These are phyloP conservation scores for Hypoxylon sp. DNA, from an alignment of 2,329 filamentous ascomycete genomes.

Conservation along the genomic window DNA sequence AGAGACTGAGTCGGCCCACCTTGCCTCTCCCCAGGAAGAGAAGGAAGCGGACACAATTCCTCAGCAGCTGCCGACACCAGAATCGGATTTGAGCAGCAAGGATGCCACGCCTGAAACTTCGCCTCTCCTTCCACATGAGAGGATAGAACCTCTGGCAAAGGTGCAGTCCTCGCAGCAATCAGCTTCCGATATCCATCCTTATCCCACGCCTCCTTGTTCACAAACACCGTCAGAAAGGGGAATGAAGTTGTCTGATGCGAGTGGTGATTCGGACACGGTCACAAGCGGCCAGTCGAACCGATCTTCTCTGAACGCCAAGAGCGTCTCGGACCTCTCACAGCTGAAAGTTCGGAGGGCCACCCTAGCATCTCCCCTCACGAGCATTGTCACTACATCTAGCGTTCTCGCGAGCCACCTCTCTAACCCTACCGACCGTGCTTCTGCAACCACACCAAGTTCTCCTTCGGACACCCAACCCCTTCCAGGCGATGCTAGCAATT, in stretches of 20 bases:
- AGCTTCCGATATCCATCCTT: slow-evolving; percentile 59
- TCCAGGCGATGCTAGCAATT: slow-evolving; percentile 56
- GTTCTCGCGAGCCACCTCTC: slow-evolving; percentile 79
- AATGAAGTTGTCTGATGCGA: slow-evolving; percentile 59
- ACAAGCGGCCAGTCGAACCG: slow-evolving; percentile 55
- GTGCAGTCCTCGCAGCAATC: slow-evolving; percentile 51
- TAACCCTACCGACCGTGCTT: slow-evolving; percentile 71
- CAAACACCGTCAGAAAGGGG: slow-evolving; percentile 62
- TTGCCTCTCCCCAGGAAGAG: slow-evolving; percentile 56
- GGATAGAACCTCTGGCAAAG: slow-evolving; percentile 53
- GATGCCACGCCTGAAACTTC: slow-evolving; percentile 49
- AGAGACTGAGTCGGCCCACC: slow-evolving; percentile 55
- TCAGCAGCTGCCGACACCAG: slow-evolving; percentile 46
- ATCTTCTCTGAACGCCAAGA: slow-evolving; percentile 60
- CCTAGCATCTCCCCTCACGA: slow-evolving; percentile 72
- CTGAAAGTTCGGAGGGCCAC: slow-evolving; percentile 62
- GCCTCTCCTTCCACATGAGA: slow-evolving; percentile 60
- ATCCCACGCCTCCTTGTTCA: slow-evolving; percentile 72
- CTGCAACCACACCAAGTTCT: slow-evolving; percentile 67
- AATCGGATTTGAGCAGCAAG: slow-evolving; percentile 46
- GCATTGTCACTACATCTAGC: slow-evolving; percentile 72
- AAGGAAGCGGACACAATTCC: slow-evolving; percentile 48
- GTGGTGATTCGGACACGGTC: slow-evolving; percentile 57
- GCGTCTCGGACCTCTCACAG: slow-evolving; percentile 61
- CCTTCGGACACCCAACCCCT: slow-evolving; percentile 61